Evolutionary conservation across 371 early-diverging fungal species (phyloP), one percentile per base, ranked within the genome.

Genomic region (Vairimorpha apis): DNA sequence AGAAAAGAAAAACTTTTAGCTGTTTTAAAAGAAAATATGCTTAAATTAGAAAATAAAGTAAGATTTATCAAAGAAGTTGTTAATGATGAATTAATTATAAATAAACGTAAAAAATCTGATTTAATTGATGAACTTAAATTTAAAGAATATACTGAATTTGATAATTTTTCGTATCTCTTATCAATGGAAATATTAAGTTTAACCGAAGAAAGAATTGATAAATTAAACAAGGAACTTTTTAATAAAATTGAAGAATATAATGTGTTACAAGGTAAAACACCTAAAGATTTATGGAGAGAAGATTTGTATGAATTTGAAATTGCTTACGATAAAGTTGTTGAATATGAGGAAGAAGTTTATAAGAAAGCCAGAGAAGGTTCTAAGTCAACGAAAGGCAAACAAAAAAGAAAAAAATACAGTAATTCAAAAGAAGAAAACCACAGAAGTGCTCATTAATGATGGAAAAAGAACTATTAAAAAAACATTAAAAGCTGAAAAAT

Each of bases 41-140:
- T 82, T 27, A 87, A 88, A 25, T 79, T 94, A 5, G 89, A 92
- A 70, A 94, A 95, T 85, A 90, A 89, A 76, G 92, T 90, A 7
- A 86, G 91, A 8, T 99, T 99, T 77, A 91, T 97, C 30, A 81
- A 86, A 37, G 91, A 92, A 83, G 91, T 99, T 35, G 90, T 94
- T 43, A 79, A 88, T 16, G 90, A 89, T 18, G 87, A 86, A 65
- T 83, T 99, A 2, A 79, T 86, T 2, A 90, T 97, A 44, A 86
- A 89, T 64, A 94, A 94, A 76, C 88, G 92, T 68, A 91, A 90
- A 81, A 88, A 87, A 74, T 83, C 79, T 3, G 90, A 90, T 0
- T 83, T 99, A 12, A 72, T 91, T 27, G 82, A 83, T 4, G 93
- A 94, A 51, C 85, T 98, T 81, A 84, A 85, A 35, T 75, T 81